Base-by-base conservation (phyloP, 2,329 filamentous ascomycete genomes). In the Trichoderma semiorbis region DNA sequence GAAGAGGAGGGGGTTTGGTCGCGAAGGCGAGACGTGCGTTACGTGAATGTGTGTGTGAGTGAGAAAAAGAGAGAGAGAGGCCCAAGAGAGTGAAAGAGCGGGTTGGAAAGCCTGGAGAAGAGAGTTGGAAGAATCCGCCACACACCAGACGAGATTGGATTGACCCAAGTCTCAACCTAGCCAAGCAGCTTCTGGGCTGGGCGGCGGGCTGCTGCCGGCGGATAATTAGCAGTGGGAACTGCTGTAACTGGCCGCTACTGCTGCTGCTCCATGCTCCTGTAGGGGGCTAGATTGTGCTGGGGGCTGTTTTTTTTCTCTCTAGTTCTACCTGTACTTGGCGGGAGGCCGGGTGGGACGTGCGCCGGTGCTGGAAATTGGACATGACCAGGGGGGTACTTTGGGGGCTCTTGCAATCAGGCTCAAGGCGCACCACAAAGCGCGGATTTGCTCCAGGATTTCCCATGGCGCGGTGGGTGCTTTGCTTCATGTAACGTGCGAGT, bases 361-460 rank as follows among this genome's bases (percentile, higher is more conserved):
- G 55, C 69, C 69, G 61, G 62, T 72, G 55, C 72, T 74, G 73
- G 73, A 74, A 74, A 73, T 73, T 74, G 69, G 72, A 36, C 57
- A 34, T 39, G 72, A 68, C 69, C 60, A 47, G 72, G 69, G 69
- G 70, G 34, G 34, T 36, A 36, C 34, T 36, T 36, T 36, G 34
- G 34, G 34, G 34, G 34, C 34, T 36, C 12, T 1, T 2, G 3
- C 34, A 36, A 36, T 36, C 34, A 36, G 34, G 24, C 57, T 43
- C 47, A 10, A 28, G 30, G 32, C 55, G 28, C 67, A 61, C 50
- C 60, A 39, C 36, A 32, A 32, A 28, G 66, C 66, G 34, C 57
- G 66, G 66, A 55, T 34, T 34, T 69, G 55, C 67, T 30, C 43
- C 67, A 55, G 43, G 58, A 55, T 70, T 39, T 16, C 34, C 34